These are phyloP conservation scores for Cyclotella distinguenda DNA, from an alignment of 108 stramenopile genomes.

Conservation along the genomic window DNA sequence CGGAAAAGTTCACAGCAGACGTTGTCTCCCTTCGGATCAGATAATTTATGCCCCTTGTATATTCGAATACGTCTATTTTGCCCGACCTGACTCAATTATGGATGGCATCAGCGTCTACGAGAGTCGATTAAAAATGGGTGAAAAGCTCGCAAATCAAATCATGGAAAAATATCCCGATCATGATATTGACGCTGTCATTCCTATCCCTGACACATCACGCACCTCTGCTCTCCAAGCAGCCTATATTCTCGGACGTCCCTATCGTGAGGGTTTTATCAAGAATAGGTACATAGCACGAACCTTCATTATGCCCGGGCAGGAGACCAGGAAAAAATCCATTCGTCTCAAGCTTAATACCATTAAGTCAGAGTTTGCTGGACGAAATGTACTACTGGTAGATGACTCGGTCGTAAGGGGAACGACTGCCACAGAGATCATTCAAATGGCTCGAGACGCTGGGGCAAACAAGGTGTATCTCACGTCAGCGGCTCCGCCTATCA, in stretches of 20 bases:
- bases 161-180: slow-evolving; percentile 85
- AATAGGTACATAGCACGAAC: slow-evolving; percentile 99
- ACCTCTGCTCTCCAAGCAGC: slow-evolving; percentile 94
- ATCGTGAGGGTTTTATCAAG: slow-evolving; percentile 98
- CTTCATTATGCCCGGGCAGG: slow-evolving; percentile 99
- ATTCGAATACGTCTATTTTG: slow-evolving; percentile 99
- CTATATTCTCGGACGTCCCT: slow-evolving; percentile 79
- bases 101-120: slow-evolving; percentile 97
- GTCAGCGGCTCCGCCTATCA: slow-evolving; percentile 96
- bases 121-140: slow-evolving; percentile 96
- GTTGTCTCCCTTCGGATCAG: slow-evolving; percentile 46
- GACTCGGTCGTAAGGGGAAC: slow-evolving; percentile 98
- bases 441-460: slow-evolving; percentile 98
- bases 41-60: slow-evolving; percentile 85
- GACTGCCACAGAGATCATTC: slow-evolving; percentile 94
- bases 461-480: slow-evolving; percentile 94
- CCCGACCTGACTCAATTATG: slow-evolving; percentile 98
- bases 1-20: slow-evolving; percentile 71
- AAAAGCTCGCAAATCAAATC: slow-evolving; percentile 89
- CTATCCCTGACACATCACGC: slow-evolving; percentile 97
- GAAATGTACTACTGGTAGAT: slow-evolving; percentile 94
- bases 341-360: slow-evolving; percentile 98
- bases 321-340: slow-evolving; percentile 94
- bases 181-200: slow-evolving; percentile 97
- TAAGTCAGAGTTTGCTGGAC: slow-evolving; percentile 87